A percentile compares a stretch with the other conserved stretches of the same genome.
Conservation (phyloP, 129 eudicot species). For the Calendula officinalis region DNA sequence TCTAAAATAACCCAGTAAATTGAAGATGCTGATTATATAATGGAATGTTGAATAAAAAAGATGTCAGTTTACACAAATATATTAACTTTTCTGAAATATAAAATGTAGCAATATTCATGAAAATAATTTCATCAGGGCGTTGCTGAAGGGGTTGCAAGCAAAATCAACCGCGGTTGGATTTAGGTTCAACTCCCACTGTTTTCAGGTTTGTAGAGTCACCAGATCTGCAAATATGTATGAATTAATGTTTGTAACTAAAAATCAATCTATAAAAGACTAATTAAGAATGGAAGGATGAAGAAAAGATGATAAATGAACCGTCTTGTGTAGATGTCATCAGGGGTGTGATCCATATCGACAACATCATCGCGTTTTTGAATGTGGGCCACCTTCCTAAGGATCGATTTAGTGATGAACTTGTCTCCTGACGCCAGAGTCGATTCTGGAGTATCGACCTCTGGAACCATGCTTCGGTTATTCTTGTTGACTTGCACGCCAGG, state of each 20-base stretch:
- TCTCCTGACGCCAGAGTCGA: constrained; percentile 21
- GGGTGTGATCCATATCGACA: constrained; percentile 10
- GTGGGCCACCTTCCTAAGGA: constrained; percentile 35
- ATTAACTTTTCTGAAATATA: too few species aligned
- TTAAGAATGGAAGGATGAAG: background rate
- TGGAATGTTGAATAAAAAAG: too few species aligned
- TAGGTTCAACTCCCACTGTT: constrained; percentile 30
- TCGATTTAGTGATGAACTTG: constrained; percentile 28
- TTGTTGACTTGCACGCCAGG: constrained; percentile 41
- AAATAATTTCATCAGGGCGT: too few species aligned
- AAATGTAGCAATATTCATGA: too few species aligned
- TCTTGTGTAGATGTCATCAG: constrained; percentile 9
- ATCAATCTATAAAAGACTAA: background rate
- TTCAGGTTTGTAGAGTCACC: constrained; percentile 26
- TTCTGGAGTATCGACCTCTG: constrained; percentile 35
- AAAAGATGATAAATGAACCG: constrained; percentile 10
- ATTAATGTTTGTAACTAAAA: background rate
- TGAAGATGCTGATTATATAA: too few species aligned
- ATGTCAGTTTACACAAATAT: too few species aligned
- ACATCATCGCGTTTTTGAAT: constrained; percentile 26
- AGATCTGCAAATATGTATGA: constrained; percentile 18
- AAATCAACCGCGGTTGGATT: constrained; percentile 27
- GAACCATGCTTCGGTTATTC: constrained; percentile 35
- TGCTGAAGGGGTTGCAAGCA: background rate
- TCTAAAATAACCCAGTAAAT: too few species aligned